These are phyloP conservation scores for Boletus bicolor DNA, from an alignment of 768 basidiomycete species.

Conservation along the genomic window DNA sequence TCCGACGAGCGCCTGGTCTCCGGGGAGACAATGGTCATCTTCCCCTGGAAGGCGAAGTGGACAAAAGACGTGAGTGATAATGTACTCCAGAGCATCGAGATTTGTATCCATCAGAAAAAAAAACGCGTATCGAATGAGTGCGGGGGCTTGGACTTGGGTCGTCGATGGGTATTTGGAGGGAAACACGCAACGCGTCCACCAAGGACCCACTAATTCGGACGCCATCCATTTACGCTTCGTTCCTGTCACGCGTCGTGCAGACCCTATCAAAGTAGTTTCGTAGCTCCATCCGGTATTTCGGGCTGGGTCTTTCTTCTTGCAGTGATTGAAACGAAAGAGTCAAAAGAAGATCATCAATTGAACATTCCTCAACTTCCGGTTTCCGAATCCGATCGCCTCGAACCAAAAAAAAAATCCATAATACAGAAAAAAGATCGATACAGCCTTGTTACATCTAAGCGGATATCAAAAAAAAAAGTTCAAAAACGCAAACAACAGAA, in stretches of 20 bases:
- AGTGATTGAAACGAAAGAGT: too few relatives aligned
- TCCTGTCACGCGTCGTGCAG: too few relatives aligned
- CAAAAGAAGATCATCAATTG: too few relatives aligned
- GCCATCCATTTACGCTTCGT: too few relatives aligned
- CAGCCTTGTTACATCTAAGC: constrained; percentile 16
- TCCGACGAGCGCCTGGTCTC: constrained; percentile 28
- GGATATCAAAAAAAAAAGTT: constrained; percentile 1
- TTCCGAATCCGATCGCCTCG: neutral
- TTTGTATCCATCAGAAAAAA: neutral
- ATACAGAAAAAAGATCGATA: constrained; percentile 24
- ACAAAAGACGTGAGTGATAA: constrained; percentile 39
- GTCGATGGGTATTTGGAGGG: neutral
- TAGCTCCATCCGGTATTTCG: too few relatives aligned
- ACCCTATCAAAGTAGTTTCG: too few relatives aligned
- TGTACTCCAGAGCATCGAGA: constrained; percentile 19
- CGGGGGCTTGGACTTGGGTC: neutral
- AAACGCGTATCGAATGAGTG: too few relatives aligned
- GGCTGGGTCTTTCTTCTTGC: too few relatives aligned
- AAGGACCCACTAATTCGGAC: too few relatives aligned
- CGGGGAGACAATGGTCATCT: constrained; percentile 25
- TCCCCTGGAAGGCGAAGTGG: constrained; percentile 38
- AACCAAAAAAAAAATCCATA: constrained; percentile 2
- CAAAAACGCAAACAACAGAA: neutral
- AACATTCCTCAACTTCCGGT: neutral
- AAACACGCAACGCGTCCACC: neutral